A percentile compares a stretch with the other conserved stretches of the same genome.
Conservation (phyloP, 257 asterid species). For the Galeopsis tetrahit region DNA sequence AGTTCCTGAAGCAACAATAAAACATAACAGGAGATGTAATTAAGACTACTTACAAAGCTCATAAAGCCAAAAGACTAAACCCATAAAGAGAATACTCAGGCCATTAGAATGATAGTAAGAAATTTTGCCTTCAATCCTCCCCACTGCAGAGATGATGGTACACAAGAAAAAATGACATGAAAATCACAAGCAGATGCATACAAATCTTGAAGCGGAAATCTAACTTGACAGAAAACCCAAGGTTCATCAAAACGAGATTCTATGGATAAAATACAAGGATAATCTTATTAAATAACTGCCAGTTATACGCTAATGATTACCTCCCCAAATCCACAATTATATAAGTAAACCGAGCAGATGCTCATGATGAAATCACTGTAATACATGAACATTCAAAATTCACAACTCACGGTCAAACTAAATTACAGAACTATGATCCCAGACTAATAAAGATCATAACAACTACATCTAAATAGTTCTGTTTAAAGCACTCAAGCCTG, state of each 20-base stretch:
- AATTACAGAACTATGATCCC: constrained; percentile 19
- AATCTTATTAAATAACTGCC: constrained; percentile 7
- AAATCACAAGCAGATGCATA: not conserved
- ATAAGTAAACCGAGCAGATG: constrained; percentile 13
- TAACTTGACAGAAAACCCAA: constrained; percentile 3
- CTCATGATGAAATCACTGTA: not conserved
- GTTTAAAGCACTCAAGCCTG: constrained; percentile 1
- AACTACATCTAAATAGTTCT: not conserved
- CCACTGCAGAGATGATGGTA: constrained; percentile 2
- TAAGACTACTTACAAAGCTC: constrained; percentile 10
- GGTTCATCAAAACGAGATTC: constrained; percentile 11
- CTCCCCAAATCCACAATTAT: constrained; percentile 6
- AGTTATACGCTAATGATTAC: constrained; percentile 12
- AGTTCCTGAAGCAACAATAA: constrained; percentile 52
- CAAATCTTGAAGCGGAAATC: not conserved
- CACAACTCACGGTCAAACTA: constrained; percentile 12
- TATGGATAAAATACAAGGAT: not conserved
- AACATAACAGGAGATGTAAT: constrained; percentile 6
- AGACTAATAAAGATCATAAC: constrained; percentile 23
- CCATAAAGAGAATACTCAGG: constrained; percentile 7
- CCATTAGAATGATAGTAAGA: not conserved
- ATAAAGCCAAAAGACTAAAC: constrained; percentile 1
- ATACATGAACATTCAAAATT: constrained; percentile 19
- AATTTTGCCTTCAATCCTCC: constrained; percentile 3
- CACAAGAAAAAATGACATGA: constrained; percentile 10